These are phyloP conservation scores for Petunia secreta DNA, from an alignment of 257 asterid species.

Conservation along the genomic window DNA sequence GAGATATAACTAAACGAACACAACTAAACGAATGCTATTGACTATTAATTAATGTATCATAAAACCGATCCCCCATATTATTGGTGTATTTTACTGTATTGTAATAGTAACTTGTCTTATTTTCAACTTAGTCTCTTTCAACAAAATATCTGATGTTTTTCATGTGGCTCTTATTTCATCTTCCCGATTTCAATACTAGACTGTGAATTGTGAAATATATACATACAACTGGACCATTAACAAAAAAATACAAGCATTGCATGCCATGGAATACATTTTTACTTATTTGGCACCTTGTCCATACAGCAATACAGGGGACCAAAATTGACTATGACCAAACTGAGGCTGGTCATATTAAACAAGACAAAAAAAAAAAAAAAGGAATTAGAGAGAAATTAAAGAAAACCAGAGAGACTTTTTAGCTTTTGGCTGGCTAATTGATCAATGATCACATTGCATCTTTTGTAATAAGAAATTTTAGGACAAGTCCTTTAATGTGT, in stretches of 20 bases:
- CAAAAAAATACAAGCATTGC: not conserved
- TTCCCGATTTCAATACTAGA: not conserved
- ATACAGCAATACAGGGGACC: not conserved
- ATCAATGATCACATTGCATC: conserved; percentile 1
- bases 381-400: no score
- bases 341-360: not conserved
- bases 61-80: no score
- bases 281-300: not conserved
- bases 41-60: no score
- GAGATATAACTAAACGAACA: no score
- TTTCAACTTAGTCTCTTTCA: no score
- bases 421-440: not conserved
- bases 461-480: not conserved
- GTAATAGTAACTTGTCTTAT: no score
- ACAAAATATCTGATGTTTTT: not conserved
- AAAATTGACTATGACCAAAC: conserved; percentile 6
- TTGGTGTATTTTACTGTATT: no score
- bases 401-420: not conserved
- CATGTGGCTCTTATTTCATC: not conserved
- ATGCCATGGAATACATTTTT: not conserved
- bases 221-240: not conserved
- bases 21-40: no score
- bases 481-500: not conserved
- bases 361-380: no score
- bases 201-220: not conserved